Evolutionary conservation across 2,329 filamentous ascomycete genomes (phyloP).

Genomic region (Stemphylium beticola): DNA sequence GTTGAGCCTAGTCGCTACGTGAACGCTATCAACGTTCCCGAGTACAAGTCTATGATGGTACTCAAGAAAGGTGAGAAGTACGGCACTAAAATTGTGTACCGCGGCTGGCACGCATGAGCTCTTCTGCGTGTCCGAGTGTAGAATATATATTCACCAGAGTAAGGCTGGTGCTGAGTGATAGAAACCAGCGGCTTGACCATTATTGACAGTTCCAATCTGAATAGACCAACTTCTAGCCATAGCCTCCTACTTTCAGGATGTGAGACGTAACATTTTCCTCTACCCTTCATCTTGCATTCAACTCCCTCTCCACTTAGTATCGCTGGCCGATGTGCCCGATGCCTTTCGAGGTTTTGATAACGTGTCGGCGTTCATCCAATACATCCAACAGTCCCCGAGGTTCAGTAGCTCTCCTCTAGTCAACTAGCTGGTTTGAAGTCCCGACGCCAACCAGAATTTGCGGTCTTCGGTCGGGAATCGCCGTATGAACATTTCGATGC

Average conservation of each 20-base stretch:
- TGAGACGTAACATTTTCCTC: not conserved
- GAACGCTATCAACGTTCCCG: conserved; percentile 81
- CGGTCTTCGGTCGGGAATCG: not conserved
- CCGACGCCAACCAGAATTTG: not conserved
- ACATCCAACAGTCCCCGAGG: not conserved
- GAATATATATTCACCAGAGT: not conserved
- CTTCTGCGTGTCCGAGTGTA: not conserved
- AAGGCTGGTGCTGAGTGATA: not conserved
- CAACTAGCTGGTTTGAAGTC: not conserved
- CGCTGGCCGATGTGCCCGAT: too few relatives aligned
- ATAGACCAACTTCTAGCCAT: not conserved
- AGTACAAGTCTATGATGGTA: conserved; percentile 79
- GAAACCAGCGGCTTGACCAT: not conserved
- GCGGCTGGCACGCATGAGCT: conserved; percentile 71
- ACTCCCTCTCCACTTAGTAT: not conserved
- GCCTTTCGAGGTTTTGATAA: not conserved
- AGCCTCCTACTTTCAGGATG: not conserved
- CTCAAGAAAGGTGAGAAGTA: conserved; percentile 86
- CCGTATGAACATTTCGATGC: not conserved
- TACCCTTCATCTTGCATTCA: not conserved
- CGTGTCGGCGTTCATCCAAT: not conserved
- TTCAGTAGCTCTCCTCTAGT: not conserved
- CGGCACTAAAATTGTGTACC: conserved; percentile 82
- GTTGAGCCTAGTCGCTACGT: conserved; percentile 92
- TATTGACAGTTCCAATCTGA: not conserved